Evolutionary conservation across 805 yeast species (phyloP).

Genomic region (Candida dendrica): DNA sequence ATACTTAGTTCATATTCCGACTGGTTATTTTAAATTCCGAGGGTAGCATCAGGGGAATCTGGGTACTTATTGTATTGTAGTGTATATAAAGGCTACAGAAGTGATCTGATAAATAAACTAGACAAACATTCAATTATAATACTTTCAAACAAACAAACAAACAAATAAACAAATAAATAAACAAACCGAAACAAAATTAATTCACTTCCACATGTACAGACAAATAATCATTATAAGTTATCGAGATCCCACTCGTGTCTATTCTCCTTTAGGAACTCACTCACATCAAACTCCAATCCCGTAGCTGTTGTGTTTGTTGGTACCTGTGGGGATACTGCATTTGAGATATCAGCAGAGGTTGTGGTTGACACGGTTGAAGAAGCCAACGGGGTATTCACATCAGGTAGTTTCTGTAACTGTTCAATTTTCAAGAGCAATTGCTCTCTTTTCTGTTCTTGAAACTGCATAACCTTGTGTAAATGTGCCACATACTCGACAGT

Average conservation of each 20-base stretch:
- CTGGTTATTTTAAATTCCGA: too few species aligned
- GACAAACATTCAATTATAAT: too few species aligned
- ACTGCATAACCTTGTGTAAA: slow-evolving; percentile 50
- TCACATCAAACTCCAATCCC: not conserved
- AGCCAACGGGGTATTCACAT: slow-evolving; percentile 7
- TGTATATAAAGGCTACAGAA: too few species aligned
- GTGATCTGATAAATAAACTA: too few species aligned
- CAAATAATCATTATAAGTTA: too few species aligned
- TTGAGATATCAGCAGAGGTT: not conserved
- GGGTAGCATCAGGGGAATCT: too few species aligned
- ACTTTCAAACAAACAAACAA: too few species aligned
- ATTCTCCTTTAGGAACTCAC: not conserved
- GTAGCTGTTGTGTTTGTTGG: not conserved
- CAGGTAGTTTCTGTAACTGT: slow-evolving; percentile 23
- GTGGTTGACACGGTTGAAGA: not conserved
- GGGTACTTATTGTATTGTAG: too few species aligned
- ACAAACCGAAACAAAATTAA: too few species aligned
- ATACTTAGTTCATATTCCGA: too few species aligned
- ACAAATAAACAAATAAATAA: too few species aligned
- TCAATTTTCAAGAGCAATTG: slow-evolving; percentile 33
- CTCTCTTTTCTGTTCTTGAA: slow-evolving; percentile 43
- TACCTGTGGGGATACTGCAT: not conserved
- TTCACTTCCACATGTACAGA: too few species aligned
- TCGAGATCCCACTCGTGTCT: not conserved
- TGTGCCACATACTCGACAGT: slow-evolving; percentile 76